Evolutionary conservation across 352 stramenopile species (phyloP), one percentile per base, ranked within the genome.

Genomic region (Phytophthora chlamydospora): DNA sequence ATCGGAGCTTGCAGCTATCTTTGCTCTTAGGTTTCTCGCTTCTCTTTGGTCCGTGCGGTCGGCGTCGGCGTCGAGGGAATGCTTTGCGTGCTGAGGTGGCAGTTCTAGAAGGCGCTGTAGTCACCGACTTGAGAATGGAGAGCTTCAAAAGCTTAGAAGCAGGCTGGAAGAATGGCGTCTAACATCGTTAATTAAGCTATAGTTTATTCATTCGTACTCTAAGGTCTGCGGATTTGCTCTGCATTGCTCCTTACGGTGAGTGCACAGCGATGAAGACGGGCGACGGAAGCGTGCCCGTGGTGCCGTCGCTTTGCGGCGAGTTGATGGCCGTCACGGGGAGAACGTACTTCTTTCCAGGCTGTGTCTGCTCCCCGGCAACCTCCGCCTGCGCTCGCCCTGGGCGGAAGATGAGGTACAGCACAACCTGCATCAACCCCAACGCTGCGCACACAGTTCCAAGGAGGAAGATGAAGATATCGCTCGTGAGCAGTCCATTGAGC

Each of bases 401-500:
- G 13, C 57, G 62, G 42, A 56, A 75, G 45, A 72, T 34, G 8
- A 75, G 50, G 34, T 69, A 75, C 10, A 75, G 38, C 16, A 53
- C 62, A 9, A 75, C 67, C 45, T 75, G 67, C 34, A 57, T 29
- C 6, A 68, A 6, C 24, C 51, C 55, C 46, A 75, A 32, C 11
- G 36, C 39, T 24, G 67, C 39, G 19, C 67, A 66, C 16, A 75
- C 62, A 0, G 62, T 56, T 40, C 59, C 61, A 21, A 70, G 62
- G 10, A 75, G 50, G 24, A 71, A 67, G 16, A 83, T 65, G 57
- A 84, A 75, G 45, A 65, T 58, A 60, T 84, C 75, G 49, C 33
- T 49, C 7, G 58, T 64, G 17, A 81, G 44, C 35, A 79, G 29
- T 4, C 63, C 66, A 38, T 80, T 73, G 27, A 75, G 19, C 61